phyloP scores from a whole-genome alignment of 73 alveolate genomes.

The Tetrahymena thermophila region DNA sequence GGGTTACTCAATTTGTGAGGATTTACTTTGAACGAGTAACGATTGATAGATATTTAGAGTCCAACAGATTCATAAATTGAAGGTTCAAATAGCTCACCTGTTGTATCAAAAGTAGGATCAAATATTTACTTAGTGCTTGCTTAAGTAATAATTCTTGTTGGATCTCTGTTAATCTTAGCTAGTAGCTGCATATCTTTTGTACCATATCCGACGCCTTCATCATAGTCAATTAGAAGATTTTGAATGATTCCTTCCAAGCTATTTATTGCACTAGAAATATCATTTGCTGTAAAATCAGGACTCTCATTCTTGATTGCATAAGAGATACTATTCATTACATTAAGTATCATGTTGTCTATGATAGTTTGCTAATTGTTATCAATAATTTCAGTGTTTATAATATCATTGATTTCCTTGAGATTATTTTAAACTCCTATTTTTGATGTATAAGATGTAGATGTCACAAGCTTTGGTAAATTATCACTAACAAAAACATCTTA shows the following conservation, averaged over 20 bases:
- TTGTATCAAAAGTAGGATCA: background rate
- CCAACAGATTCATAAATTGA: background rate
- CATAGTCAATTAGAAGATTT: background rate
- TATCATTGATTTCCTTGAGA: background rate
- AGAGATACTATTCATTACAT: background rate
- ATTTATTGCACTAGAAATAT: background rate
- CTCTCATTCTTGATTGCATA: background rate
- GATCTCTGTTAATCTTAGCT: background rate
- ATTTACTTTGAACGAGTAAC: background rate
- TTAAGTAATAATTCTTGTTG: background rate
- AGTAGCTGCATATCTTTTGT: background rate
- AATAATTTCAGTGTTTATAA: background rate
- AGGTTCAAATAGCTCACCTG: background rate
- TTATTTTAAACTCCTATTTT: background rate
- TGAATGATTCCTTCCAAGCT: background rate
- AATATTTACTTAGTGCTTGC: background rate
- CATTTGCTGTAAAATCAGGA: background rate
- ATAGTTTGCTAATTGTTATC: background rate
- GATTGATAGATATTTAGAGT: background rate
- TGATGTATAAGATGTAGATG: background rate
- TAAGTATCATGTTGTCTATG: background rate
- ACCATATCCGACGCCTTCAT: background rate
- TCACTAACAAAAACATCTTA: background rate
- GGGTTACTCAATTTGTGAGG: background rate
- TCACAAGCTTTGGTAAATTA: background rate